Base-by-base conservation (phyloP, 2,329 filamentous ascomycete species). In the Karstenula rhodostoma region DNA sequence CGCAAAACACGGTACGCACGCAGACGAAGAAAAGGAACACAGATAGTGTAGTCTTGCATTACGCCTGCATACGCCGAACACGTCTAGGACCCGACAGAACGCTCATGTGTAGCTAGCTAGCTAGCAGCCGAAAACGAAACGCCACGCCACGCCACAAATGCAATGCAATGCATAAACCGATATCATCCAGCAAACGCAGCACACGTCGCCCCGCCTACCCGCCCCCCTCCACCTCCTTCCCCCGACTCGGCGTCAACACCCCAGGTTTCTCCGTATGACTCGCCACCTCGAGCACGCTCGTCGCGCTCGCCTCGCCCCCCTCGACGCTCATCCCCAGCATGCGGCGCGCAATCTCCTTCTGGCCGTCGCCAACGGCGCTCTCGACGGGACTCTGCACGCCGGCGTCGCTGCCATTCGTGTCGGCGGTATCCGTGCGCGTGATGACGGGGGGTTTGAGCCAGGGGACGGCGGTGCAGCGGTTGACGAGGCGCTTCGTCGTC, bases 401-500 rank as follows among this genome's bases (percentile, higher is more conserved):
- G 44, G 54, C 66, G 46, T 64, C 58, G 25, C 65, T 59, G 13
- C 66, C 68, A 40, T 73, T 67, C 17, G 62, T 48, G 19, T 60
- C 56, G 8, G 60, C 44, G 2, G 49, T 55, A 22, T 63, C 53
- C 79, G 80, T 61, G 32, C 62, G 42, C 13, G 60, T 60, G 19
- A 57, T 46, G 40, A 59, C 33, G 6, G 61, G 56, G 29, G 70
- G 68, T 44, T 73, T 71, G 29, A 94, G 82, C 86, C 93, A 93
- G 35, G 86, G 83, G 3, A 94, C 91, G 61, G 87, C 87, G 54
- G 85, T 83, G 33, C 93, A 92, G n/a, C 92, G 87, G 53, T 90
- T 86, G 3, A 94, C 90, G 7, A 96, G 85, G 6, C 92, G 87
- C 40, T 92, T 74, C 0, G 92, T 94, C 0, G 92, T 96, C 67